phyloP scores from a whole-genome alignment of 2,329 filamentous ascomycete species.

The Diaporthe vaccinii region DNA sequence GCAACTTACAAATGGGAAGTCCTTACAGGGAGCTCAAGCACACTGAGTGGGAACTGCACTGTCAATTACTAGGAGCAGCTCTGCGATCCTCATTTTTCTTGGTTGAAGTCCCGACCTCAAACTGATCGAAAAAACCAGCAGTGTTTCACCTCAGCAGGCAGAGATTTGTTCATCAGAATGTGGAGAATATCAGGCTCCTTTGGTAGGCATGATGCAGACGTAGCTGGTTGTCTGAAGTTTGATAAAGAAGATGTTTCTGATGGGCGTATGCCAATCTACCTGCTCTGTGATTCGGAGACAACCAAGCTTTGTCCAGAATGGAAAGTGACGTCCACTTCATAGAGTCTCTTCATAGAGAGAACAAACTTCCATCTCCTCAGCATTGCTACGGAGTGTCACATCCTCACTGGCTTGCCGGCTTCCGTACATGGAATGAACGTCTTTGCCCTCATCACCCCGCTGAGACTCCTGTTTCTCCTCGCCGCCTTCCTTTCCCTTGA shows the following conservation, averaged over 20 bases:
- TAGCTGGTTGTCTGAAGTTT: neutral
- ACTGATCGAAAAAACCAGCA: neutral
- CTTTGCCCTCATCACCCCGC: slow-evolving; percentile 1
- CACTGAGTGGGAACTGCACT: neutral
- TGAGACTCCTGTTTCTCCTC: neutral
- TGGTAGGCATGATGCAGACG: neutral
- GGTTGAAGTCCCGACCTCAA: neutral
- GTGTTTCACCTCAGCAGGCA: neutral
- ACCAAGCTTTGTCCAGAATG: neutral
- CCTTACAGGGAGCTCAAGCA: too few relatives aligned
- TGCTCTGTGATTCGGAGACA: neutral
- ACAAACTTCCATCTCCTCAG: neutral
- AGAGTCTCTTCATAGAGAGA: neutral
- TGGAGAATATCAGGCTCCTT: too few relatives aligned
- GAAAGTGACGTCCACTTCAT: neutral
- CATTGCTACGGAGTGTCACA: too few relatives aligned
- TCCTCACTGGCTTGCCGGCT: neutral
- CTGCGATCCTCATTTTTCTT: neutral
- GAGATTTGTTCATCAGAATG: neutral
- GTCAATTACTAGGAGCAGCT: neutral
- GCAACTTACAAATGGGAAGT: too few relatives aligned
- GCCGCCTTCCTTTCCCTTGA: slow-evolving; percentile 1
- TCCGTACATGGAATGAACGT: neutral
- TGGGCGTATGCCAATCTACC: neutral
- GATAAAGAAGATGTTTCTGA: neutral